phyloP scores from a whole-genome alignment of 208 protist species.

The Leishmania martiniquensis region DNA sequence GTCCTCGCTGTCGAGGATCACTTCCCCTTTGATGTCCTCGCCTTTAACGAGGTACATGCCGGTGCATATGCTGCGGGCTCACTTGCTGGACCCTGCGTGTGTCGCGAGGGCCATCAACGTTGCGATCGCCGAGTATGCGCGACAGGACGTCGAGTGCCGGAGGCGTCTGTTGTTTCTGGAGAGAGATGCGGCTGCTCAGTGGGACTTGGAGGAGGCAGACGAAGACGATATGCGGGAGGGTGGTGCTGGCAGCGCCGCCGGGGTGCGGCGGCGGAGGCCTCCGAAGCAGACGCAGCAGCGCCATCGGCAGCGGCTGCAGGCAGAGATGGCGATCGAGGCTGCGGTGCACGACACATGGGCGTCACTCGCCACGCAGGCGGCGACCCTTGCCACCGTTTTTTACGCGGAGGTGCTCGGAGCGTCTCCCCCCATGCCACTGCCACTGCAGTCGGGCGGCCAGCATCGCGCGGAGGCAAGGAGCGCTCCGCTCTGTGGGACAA shows the following conservation, averaged over 20 bases:
- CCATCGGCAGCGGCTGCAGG: constrained; percentile 1
- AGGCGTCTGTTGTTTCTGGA: constrained; percentile 1
- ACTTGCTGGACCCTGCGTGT: constrained; percentile 4
- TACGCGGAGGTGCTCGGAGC: constrained; percentile 1
- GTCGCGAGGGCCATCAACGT: constrained; percentile 5
- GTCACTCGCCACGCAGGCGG: not conserved
- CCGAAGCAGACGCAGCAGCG: not conserved
- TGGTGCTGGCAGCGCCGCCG: not conserved
- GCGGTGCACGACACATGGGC: constrained; percentile 7
- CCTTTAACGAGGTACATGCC: not conserved
- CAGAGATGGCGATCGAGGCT: not conserved
- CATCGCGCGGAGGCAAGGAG: not conserved
- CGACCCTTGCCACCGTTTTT: not conserved
- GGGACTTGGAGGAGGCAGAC: not conserved
- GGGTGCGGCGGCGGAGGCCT: not conserved
- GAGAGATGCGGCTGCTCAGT: not conserved
- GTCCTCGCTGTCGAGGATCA: not conserved
- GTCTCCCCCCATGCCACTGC: not conserved
- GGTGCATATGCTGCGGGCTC: not conserved
- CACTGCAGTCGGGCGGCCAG: not conserved
- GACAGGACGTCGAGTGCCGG: constrained; percentile 10
- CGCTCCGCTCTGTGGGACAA: not conserved
- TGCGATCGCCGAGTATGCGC: constrained; percentile 7
- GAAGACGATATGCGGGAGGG: not conserved
- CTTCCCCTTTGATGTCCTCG: not conserved